Evolutionary conservation across 805 yeast species (phyloP), one percentile per base, ranked within the genome.

Genomic region (Pichia paraexigua): DNA sequence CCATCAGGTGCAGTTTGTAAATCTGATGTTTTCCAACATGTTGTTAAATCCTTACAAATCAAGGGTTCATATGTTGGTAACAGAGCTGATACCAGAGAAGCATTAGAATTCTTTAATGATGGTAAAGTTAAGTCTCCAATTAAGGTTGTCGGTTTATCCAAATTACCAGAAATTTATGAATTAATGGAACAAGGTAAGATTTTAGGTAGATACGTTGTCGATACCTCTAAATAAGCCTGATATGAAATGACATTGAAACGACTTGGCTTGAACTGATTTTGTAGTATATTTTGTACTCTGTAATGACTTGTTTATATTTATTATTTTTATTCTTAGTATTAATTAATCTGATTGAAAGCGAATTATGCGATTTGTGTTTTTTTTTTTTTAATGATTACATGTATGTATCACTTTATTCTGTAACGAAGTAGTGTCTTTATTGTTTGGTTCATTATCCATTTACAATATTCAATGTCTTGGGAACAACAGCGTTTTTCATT

Each of bases 121-220:
- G 83, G 83, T 46, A 65, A 71, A 59, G 77, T 79, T 61, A 68
- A 68, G 58, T 74, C 81, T 48, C 79, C 81, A 53, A 77, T 78
- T 64, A 78, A 75, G 69, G 58, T 78, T 61, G 81, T 77, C 53
- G 80, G 80, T 41, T 70, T 79, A 55, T 72, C 78, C 41, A 74
- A 75, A 58, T 69, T 79, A 58, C 73, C 77, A 46, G 57, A 57
- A 30, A 74, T 78, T 54, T 78, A 71, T 67, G 71, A 74, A 53
- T 68, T 73, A 62, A 78, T 79, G 85, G 83, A 79, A 64, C 69
- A 77, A 58, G 84, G 84, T 58, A 75, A 77, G 73, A 78, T 81
- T 61, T 71, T 76, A 60, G 86, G 86, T 56, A 73, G 86, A 68
- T 79, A 78, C 63, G 86, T 80, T 51, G 79, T 80, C 58, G 85